Base-by-base conservation (phyloP, 2,329 filamentous ascomycete genomes). In the Phialophora macrospora region DNA sequence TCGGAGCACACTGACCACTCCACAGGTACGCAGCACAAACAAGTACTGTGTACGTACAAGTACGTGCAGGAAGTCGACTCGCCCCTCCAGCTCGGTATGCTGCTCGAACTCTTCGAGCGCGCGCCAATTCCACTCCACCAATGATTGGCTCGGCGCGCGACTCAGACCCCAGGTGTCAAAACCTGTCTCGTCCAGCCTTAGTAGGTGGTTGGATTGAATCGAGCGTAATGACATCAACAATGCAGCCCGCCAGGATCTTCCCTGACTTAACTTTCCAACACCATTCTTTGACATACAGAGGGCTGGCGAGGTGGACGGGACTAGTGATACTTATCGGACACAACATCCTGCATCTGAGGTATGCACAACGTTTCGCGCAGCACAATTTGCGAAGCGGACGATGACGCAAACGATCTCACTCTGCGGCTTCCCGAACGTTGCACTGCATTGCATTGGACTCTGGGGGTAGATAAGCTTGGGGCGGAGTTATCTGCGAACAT, bases 1-100 rank as follows among this genome's bases (percentile, higher is more conserved):
- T 41, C 52, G 59, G 9, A 20, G 52, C 55, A 62, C 65, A 63
- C 44, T 65, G 65, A 63, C 65, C 62, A 63, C 38, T 28, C 32
- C 30, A 20, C 55, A 64, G 62, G 52, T 44, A 46, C 28, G 38
- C 59, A 17, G 28, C 20, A 20, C 46, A 6, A 56, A 17, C 66
- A 63, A 64, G 48, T 49, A n/a, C n/a, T n/a, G n/a, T n/a, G n/a
- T n/a, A 20, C 58, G 9, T 6, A 24, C 17, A 24, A 52, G 41
- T 26, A 9, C 32, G 32, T 34, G 32, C 32, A 11, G 41, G 20
- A 22, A 20, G 44, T 17, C 17, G 55, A n/a, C 22, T 30, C 56
- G 38, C 28, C 38, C 28, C 56, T 41, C 58, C 48, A 60, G 57
- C 2, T 52, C 30, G 57, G 57, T 51, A 60, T 60, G 57, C 49